Evolutionary conservation across 2,329 filamentous ascomycete species (phyloP), one percentile per base, ranked within the genome.

Genomic region (Emericellopsis cladophorae): DNA sequence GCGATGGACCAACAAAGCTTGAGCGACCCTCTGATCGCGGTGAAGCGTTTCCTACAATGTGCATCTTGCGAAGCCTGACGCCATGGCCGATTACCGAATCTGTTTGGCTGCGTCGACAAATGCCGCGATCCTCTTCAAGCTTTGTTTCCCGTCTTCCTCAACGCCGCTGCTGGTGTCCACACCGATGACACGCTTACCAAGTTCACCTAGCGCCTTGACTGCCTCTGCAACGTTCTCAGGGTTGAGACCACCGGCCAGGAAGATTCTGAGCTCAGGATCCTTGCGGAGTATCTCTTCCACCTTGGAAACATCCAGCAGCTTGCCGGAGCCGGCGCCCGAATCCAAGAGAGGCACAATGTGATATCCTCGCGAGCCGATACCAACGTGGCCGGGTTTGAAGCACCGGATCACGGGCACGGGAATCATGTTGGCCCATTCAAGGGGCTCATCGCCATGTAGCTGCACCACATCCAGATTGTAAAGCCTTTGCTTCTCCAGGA

Each of bases 81-180:
- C 18, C 5, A 21, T 21, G 18, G 3, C 18, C 18, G 18, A 21
- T 21, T 67, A 73, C 54, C 67, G 61, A 43, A 75, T 65, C 26
- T 62, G 59, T 59, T 92, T 92, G 0, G 80, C 85, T 31, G 79
- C 77, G 55, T 76, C 73, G 33, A 96, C 69, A 60, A 98, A 98
- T 4, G 73, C 76, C 47, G 69, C 67, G 49, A 98, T 96, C 65
- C 83, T 93, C 15, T 77, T 74, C 43, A 90, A 52, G 59, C 81
- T 84, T 61, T 98, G 92, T 55, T 77, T 68, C 3, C 88, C 90
- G 50, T 82, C 74, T 31, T 78, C 79, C 62, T 96, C 92, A 3
- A 98, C 88, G 1, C 93, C 93, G 54, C 86, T 95, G 59, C 88
- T 95, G 16, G 95, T 86, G 65, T 98, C 92, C 4, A 98, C 84